These are phyloP conservation scores for Claviceps sp. DNA, from an alignment of 2,329 filamentous ascomycete species.

Conservation along the genomic window DNA sequence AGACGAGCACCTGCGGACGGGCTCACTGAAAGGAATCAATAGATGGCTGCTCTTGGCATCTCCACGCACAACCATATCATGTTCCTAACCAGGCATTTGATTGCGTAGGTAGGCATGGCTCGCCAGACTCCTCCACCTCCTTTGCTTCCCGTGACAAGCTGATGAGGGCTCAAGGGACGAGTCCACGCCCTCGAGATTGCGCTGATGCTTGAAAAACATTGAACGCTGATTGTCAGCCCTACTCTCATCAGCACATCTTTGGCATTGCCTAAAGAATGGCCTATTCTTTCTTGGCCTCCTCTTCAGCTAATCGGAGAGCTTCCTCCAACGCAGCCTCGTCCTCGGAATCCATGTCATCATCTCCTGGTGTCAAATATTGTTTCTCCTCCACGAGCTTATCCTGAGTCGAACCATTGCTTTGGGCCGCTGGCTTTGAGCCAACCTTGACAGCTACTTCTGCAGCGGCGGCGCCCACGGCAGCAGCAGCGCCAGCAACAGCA, in stretches of 20 bases:
- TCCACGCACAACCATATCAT: too few relatives aligned
- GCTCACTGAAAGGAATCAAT: too few relatives aligned
- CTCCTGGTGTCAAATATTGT: conserved; percentile 6
- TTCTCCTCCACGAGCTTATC: not conserved
- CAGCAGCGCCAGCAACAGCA: conserved; percentile 8
- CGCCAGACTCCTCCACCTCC: not conserved
- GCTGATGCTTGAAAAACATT: not conserved
- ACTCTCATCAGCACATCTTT: not conserved
- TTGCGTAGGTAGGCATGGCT: too few relatives aligned
- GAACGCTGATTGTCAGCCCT: not conserved
- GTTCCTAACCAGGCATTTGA: too few relatives aligned
- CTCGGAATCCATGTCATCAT: conserved; percentile 19
- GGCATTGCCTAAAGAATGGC: not conserved
- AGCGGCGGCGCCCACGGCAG: conserved; percentile 11
- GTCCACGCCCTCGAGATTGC: not conserved
- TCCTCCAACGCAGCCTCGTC: conserved; percentile 25
- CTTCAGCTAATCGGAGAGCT: conserved; percentile 19
- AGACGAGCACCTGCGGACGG: not conserved
- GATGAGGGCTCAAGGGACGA: not conserved
- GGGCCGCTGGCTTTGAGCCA: conserved; percentile 10
- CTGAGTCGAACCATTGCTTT: conserved; percentile 1
- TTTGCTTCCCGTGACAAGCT: not conserved
- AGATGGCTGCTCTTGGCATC: too few relatives aligned
- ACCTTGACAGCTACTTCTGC: conserved; percentile 11
- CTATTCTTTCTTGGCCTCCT: conserved; percentile 12